phyloP scores from a whole-genome alignment of 2,329 filamentous ascomycete species.

The Fusarium sublunatum region DNA sequence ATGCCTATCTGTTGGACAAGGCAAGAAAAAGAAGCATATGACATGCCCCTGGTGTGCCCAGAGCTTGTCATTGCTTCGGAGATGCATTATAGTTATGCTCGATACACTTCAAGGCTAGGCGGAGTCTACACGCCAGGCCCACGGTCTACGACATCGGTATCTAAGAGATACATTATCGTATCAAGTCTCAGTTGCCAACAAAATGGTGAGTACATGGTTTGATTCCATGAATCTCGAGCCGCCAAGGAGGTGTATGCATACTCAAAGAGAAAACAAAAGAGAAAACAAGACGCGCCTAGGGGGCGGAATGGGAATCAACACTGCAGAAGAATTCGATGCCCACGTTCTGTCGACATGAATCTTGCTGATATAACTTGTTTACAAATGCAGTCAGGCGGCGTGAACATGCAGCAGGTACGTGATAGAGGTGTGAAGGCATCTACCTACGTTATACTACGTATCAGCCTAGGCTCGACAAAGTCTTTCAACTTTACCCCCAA shows the following conservation, averaged over 20 bases:
- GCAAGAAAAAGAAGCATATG: no score
- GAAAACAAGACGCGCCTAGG: conserved; percentile 19
- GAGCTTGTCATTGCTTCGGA: no score
- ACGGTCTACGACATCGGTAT: not conserved
- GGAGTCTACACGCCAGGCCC: not conserved
- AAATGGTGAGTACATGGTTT: not conserved
- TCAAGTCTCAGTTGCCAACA: not conserved
- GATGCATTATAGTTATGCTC: no score
- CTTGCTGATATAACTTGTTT: conserved; percentile 26
- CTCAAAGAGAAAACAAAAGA: conserved; percentile 32
- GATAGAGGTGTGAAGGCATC: conserved; percentile 18
- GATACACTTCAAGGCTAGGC: no score
- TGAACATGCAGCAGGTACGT: conserved; percentile 12
- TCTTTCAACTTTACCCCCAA: conserved; percentile 1
- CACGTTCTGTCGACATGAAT: conserved; percentile 36
- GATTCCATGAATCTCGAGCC: not conserved
- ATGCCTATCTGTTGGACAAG: not conserved
- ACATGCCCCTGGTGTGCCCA: no score
- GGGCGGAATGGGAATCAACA: conserved; percentile 27
- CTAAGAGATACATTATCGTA: not conserved
- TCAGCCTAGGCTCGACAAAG: conserved; percentile 3
- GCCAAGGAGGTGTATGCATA: not conserved
- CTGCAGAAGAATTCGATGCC: conserved; percentile 18
- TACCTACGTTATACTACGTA: conserved; percentile 3
- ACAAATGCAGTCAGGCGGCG: conserved; percentile 30